phyloP scores from a whole-genome alignment of 2,329 filamentous ascomycete genomes.

The Aspergillus unguis region DNA sequence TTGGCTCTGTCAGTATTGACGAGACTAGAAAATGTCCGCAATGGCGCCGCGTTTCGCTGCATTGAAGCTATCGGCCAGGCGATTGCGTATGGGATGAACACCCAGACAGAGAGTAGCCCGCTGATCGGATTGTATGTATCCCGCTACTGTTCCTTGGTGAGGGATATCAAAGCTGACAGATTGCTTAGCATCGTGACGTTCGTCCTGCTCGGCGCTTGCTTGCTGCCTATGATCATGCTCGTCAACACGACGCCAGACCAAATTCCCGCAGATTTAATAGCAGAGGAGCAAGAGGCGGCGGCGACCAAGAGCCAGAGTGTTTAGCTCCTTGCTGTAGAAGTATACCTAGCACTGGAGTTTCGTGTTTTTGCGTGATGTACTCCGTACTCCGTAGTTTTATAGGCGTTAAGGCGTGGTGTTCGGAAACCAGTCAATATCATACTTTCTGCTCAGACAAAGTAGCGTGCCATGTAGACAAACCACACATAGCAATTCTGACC shows the following conservation, averaged over 20 bases:
- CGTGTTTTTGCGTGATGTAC: too few species aligned
- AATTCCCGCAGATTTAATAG: slow-evolving; percentile 41
- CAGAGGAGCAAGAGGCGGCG: slow-evolving; percentile 28
- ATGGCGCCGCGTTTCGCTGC: slow-evolving; percentile 42
- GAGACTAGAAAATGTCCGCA: slow-evolving; percentile 39
- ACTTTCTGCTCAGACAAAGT: too few species aligned
- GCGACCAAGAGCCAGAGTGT: background rate
- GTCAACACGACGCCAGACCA: slow-evolving; percentile 41
- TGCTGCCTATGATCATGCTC: slow-evolving; percentile 39
- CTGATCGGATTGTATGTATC: slow-evolving; percentile 40
- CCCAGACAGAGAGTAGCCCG: slow-evolving; percentile 37
- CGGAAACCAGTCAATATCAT: too few species aligned
- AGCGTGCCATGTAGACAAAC: too few species aligned
- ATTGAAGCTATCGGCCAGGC: slow-evolving; percentile 43
- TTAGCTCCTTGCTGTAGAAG: background rate
- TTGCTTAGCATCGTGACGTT: slow-evolving; percentile 38
- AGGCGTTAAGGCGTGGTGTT: too few species aligned
- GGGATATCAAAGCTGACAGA: background rate
- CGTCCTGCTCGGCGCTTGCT: slow-evolving; percentile 34
- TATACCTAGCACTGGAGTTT: too few species aligned
- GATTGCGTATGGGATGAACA: slow-evolving; percentile 44
- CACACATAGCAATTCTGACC: too few species aligned
- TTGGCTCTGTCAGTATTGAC: background rate
- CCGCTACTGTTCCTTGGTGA: background rate
- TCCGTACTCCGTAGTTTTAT: too few species aligned